phyloP scores from a whole-genome alignment of 768 basidiomycete species.

The Psilocybe cubensis region DNA sequence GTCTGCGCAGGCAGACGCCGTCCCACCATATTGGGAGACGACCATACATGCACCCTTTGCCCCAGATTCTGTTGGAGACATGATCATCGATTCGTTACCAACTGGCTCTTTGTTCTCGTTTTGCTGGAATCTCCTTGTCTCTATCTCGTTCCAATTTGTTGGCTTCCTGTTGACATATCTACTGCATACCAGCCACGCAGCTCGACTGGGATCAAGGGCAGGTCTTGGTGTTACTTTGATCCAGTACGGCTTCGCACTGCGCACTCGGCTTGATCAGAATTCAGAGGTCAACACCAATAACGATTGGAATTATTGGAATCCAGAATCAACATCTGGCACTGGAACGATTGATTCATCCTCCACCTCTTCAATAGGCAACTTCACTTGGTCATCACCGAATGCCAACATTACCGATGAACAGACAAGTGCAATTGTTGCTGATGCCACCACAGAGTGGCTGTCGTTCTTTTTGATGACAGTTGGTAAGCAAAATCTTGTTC shows the following conservation, averaged over 20 bases:
- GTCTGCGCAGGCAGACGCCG: constrained; percentile 90
- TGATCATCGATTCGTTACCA: constrained; percentile 89
- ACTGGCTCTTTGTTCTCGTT: constrained; percentile 85
- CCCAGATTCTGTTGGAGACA: constrained; percentile 67
- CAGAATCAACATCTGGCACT: constrained; percentile 39
- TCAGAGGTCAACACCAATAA: constrained; percentile 29
- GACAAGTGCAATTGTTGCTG: constrained; percentile 44
- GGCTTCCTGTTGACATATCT: constrained; percentile 94
- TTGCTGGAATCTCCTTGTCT: constrained; percentile 92
- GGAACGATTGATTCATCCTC: constrained; percentile 15
- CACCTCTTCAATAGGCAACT: constrained; percentile 27
- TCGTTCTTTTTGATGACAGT: constrained; percentile 95
- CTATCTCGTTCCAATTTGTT: constrained; percentile 96
- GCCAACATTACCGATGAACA: constrained; percentile 40
- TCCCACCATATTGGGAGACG: constrained; percentile 97
- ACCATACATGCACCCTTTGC: constrained; percentile 90
- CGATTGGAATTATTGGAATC: constrained; percentile 33
- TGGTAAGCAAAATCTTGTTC: constrained; percentile 45
- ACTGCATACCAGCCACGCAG: constrained; percentile 91
- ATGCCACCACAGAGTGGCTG: constrained; percentile 89
- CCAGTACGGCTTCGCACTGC: constrained; percentile 88
- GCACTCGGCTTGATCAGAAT: constrained; percentile 51
- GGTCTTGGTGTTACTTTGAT: constrained; percentile 96
- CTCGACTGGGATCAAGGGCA: constrained; percentile 89
- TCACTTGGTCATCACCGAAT: constrained; percentile 23